A percentile compares a stretch with the other conserved stretches of the same genome.
These are phyloP conservation scores for Pseudoneurospora amorphoporcata DNA, from an alignment of 495 filamentous ascomycete species.

Conservation along the genomic window DNA sequence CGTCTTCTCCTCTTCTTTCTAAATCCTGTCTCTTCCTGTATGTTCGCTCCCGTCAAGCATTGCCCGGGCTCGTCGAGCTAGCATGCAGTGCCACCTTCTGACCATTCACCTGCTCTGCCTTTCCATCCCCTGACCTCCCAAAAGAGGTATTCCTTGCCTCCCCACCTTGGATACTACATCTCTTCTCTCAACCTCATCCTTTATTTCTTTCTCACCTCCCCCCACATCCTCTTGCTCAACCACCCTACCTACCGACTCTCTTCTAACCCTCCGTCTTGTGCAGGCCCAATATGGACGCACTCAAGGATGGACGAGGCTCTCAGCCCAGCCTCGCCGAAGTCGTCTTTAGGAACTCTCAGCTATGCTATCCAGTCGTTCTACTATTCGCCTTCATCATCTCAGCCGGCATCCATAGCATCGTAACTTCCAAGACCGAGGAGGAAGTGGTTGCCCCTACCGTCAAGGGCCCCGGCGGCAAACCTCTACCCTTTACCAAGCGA, in stretches of 20 bases:
- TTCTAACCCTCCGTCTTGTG: not conserved
- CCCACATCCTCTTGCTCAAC: not conserved
- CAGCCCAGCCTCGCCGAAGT: constrained; percentile 22
- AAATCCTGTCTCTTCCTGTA: constrained; percentile 6
- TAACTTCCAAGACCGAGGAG: constrained; percentile 34
- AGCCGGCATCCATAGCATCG: constrained; percentile 32
- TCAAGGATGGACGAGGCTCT: constrained; percentile 3
- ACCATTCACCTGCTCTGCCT: not conserved
- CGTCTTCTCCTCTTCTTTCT: constrained; percentile 1
- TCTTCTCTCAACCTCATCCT: not conserved
- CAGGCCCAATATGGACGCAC: constrained; percentile 21
- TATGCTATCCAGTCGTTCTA: constrained; percentile 33
- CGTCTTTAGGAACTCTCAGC: constrained; percentile 28
- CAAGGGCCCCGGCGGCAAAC: constrained; percentile 69
- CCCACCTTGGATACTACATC: not conserved
- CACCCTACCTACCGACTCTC: not conserved
- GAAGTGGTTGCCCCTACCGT: constrained; percentile 27
- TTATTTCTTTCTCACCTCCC: not conserved
- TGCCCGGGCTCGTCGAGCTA: constrained; percentile 1
- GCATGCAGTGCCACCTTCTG: constrained; percentile 4
- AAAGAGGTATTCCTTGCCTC: not conserved
- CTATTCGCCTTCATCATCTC: constrained; percentile 32
- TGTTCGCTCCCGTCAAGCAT: constrained; percentile 4
- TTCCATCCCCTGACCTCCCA: not conserved
- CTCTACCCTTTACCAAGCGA: constrained; percentile 52